These are phyloP conservation scores for Pseudogymnoascus sp. DNA, from an alignment of 2,329 filamentous ascomycete species.

Conservation along the genomic window DNA sequence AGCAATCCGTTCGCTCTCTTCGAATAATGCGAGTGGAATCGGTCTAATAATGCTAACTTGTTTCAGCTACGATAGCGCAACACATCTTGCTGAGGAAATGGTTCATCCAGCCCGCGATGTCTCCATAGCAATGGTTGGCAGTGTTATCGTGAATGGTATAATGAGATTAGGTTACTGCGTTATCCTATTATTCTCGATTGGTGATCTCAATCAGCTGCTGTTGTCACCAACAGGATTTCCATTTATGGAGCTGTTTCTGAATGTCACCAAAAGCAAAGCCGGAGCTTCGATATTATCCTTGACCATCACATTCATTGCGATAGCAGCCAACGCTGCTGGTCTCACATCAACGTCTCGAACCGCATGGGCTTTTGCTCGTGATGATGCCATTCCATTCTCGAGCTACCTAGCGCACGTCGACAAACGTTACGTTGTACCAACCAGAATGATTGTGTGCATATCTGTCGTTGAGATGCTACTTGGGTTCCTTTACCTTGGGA, in stretches of 20 bases:
- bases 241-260: constrained; percentile 33
- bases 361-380: not conserved
- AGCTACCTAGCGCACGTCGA: not conserved
- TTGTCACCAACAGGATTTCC: constrained; percentile 36
- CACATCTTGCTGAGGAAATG: not conserved
- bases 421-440: not conserved
- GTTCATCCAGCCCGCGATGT: not conserved
- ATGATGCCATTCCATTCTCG: not conserved
- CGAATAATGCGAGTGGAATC: not conserved
- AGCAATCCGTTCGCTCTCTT: not conserved
- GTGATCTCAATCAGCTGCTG: constrained; percentile 32
- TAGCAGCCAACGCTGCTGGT: not conserved
- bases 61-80: not conserved
- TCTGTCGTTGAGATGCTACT: constrained; percentile 37
- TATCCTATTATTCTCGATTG: constrained; percentile 36
- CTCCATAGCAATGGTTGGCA: constrained; percentile 25
- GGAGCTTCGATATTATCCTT: not conserved
- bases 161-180: constrained; percentile 36
- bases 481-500: constrained; percentile 38
- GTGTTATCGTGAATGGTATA: constrained; percentile 36
- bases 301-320: not conserved
- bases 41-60: not conserved
- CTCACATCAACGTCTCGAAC: not conserved
- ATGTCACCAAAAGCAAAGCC: not conserved
- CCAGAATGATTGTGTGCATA: constrained; percentile 19